Evolutionary conservation across 192 early-diverging fungal genomes (phyloP).

Genomic region (Coemansia sp.): DNA sequence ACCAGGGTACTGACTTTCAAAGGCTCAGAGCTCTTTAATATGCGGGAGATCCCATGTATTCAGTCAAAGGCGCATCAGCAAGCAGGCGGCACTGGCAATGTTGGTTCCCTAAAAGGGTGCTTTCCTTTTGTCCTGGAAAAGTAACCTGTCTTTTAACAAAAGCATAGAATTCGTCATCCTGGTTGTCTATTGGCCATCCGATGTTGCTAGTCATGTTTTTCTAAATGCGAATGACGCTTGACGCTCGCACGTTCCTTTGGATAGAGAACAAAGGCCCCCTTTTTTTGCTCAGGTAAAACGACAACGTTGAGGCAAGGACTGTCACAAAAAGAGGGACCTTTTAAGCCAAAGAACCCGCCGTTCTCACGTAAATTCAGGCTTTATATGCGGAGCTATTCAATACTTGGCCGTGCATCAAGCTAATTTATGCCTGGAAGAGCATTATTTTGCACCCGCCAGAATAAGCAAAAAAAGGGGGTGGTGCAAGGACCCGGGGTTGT

Average conservation of each 20-base stretch:
- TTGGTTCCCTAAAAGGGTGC: too few relatives aligned
- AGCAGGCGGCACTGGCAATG: too few relatives aligned
- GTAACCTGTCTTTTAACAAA: background rate
- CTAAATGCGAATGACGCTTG: background rate
- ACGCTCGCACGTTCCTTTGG: background rate
- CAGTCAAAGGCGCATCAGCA: too few relatives aligned
- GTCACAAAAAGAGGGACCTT: background rate
- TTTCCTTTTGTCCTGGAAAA: background rate
- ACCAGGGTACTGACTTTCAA: slow-evolving; percentile 1
- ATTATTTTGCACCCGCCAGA: background rate
- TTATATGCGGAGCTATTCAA: slow-evolving; percentile 1
- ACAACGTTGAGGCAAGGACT: slow-evolving; percentile 1
- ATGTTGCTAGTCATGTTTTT: background rate
- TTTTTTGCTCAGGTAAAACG: background rate
- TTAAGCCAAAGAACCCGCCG: background rate
- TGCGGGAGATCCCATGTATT: background rate
- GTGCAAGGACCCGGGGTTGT: background rate
- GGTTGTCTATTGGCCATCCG: background rate
- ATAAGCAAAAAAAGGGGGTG: background rate
- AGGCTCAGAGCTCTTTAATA: background rate
- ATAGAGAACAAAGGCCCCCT: background rate
- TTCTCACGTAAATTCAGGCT: slow-evolving; percentile 8
- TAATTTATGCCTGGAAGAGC: background rate
- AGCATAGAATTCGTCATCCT: background rate
- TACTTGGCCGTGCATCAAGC: background rate